phyloP scores from a whole-genome alignment of 108 stramenopile genomes.

The Mediolabrus comicus region DNA sequence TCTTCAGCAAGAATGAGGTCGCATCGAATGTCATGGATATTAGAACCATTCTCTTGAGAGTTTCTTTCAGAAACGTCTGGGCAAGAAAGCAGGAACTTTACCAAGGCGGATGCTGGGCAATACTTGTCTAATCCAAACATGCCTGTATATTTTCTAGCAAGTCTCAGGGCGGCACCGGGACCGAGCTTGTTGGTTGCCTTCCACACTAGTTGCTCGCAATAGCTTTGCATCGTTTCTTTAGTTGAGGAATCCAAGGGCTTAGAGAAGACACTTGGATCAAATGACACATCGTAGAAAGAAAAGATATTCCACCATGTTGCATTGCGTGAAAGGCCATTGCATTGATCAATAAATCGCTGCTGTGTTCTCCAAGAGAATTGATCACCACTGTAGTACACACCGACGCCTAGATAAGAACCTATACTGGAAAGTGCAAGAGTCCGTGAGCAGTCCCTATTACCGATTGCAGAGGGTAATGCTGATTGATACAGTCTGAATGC shows the following conservation, averaged over 20 bases:
- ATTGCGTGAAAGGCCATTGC: conserved; percentile 51
- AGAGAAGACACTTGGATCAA: conserved; percentile 61
- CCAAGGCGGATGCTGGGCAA: conserved; percentile 22
- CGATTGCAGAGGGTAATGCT: conserved; percentile 78
- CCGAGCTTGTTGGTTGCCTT: conserved; percentile 24
- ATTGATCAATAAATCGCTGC: conserved; percentile 67
- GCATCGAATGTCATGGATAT: conserved; percentile 30
- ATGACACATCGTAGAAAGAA: conserved; percentile 49
- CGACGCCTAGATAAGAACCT: conserved; percentile 57
- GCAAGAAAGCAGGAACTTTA: conserved; percentile 38
- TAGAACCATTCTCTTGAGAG: neutral
- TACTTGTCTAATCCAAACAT: conserved; percentile 24
- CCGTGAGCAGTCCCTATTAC: conserved; percentile 65
- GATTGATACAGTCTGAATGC: conserved; percentile 80
- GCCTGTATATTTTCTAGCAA: conserved; percentile 33
- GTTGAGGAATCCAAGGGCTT: conserved; percentile 40
- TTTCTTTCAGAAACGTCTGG: conserved; percentile 3
- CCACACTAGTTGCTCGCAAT: conserved; percentile 35
- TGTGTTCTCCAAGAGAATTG: conserved; percentile 67
- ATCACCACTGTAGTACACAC: conserved; percentile 29
- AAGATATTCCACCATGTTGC: conserved; percentile 74
- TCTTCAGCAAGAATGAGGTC: conserved; percentile 40
- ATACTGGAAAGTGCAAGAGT: conserved; percentile 65
- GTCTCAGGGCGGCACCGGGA: conserved; percentile 11
- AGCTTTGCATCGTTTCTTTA: conserved; percentile 18